Evolutionary conservation across 164 flowering plant genomes (phyloP), one percentile per base, ranked within the genome.

Genomic region (Aristolochia californica): DNA sequence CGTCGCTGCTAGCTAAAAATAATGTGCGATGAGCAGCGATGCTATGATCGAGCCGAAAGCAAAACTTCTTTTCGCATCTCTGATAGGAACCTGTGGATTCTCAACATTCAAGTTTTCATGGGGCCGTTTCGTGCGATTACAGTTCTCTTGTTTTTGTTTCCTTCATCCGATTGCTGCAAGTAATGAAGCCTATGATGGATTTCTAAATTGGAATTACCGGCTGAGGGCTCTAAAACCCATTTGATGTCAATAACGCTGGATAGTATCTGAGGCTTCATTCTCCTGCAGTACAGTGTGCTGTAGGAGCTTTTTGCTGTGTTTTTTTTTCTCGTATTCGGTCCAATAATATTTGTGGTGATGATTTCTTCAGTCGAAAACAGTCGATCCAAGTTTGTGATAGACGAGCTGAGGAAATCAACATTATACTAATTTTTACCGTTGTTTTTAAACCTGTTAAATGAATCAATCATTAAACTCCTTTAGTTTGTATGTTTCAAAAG

Each of bases 101-200:
- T 52, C 51, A 5, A 16, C 14, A 53, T 18, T 56, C 27, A 38
- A 61, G 60, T 70, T 24, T 74, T 72, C 58, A 71, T 68, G 62
- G 85, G 72, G 85, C 85, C 85, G 82, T 22, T 78, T 76, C 53
- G 4, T 73, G 85, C 76, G 79, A 80, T 80, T 71, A 81, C 79
- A 81, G 67, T 65, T 52, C 20, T 5, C 21, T 64, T 25, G n/a
- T n/a, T 1, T 8, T 1, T 61, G 1, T 48, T 44, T 56, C 5
- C 28, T 8, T 5, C 56, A 44, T 57, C 13, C 14, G n/a, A n/a
- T 48, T 1, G 1, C 0, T n/a, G 12, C 7, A 27, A 43, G 5
- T 17, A 48, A 25, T n/a, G 69, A 69, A 67, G 80, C 78, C 79
- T 24, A 57, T 79, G 80, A 79, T 20, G 77, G 76, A 60, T 47